Base-by-base conservation (phyloP, 2,329 filamentous ascomycete species). In the Colletotrichum australisinense region DNA sequence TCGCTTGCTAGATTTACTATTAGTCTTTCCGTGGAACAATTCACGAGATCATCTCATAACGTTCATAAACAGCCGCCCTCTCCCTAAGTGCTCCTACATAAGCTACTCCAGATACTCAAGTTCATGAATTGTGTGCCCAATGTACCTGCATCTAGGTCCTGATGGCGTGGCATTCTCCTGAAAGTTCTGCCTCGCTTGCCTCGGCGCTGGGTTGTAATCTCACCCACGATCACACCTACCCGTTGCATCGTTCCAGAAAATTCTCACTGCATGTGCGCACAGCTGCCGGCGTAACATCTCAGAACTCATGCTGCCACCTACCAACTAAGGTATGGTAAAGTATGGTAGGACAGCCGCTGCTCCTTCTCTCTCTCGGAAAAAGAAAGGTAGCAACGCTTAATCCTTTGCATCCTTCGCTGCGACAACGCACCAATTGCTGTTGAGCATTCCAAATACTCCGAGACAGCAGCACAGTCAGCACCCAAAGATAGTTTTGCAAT, bases 1-100 rank as follows among this genome's bases (percentile, higher is more conserved):
- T 66, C 49, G 35, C 60, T 73, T 71, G 67, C 71, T 62, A 70
- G 35, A 65, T 71, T 62, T 62, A 62, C 60, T 62, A 57, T 56
- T 57, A 57, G 32, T 62, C 30, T 2, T 60, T 58, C 28, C 24
- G 19, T 24, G 38, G 14, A 63, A 16, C 22, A 53, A 57, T 52
- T 58, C 58, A 57, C 49, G 6, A 12, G 1, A 49, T 49, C 16
- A 16, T 19, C 38, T 8, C 42, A 49, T 19, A 22, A 49, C 9
- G 16, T 42, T 42, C 38, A 42, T 42, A 35, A 19, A 6, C 14
- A 8, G 7, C n/a, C 59, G 14, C 9, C n/a, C 19, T 49, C 5
- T 22, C 30, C 16, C 9, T 5, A 22, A 3, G 12, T n/a, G 7
- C 19, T 30, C 0, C 16, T 19, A 8, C 2, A n/a, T 53, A n/a